Base-by-base conservation (phyloP, 192 early-diverging fungal genomes). In the Backusella sp. region DNA sequence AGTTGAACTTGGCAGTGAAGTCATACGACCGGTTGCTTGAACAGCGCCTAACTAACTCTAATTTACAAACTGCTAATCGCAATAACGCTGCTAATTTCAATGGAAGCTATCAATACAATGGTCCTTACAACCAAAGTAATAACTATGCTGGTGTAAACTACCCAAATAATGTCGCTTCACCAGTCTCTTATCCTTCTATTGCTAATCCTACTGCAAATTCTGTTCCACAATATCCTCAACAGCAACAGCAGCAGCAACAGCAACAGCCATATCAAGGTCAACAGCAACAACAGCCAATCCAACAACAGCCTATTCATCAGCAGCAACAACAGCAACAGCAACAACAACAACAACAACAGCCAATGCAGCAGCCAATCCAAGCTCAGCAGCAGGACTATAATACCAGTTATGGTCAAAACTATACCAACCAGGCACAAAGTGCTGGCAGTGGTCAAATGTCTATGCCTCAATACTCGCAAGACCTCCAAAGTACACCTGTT, bases 1-100 rank as follows among this genome's bases (percentile, higher is more conserved):
- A 95, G 74, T 84, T 99, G 26, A 84, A 91, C 42, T 86, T 86
- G n/a, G 95, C 94, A 23, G 86, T 94, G 23, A 92, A 89, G 78
- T 88, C 92, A 53, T 99, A 98, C 70, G 97, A 99, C 79, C 88
- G 89, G 65, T 77, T 99, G 65, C 79, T 99, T 67, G 92, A 96
- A 72, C 91, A 93, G 77, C 86, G 89, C 17, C 83, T 94, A 68
- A 17, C 72, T 28, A 21, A 39, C 15, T 26, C 72, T 65, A 23
- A 21, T 26, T 82, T 80, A 1, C 69, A 62, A 17, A 56, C 80
- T 19, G 80, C 80, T 66, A 52, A 72, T 30, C 62, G 28, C 72
- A 65, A 36, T 67, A 41, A 49, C 28, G 6, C 77, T 23, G 21
- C 19, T 62, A 36, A 78, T 59, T 30, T 26, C 15, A 46, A 12